These are phyloP conservation scores for Populus deltoides DNA, from an alignment of 345 rosid genomes.

Conservation along the genomic window DNA sequence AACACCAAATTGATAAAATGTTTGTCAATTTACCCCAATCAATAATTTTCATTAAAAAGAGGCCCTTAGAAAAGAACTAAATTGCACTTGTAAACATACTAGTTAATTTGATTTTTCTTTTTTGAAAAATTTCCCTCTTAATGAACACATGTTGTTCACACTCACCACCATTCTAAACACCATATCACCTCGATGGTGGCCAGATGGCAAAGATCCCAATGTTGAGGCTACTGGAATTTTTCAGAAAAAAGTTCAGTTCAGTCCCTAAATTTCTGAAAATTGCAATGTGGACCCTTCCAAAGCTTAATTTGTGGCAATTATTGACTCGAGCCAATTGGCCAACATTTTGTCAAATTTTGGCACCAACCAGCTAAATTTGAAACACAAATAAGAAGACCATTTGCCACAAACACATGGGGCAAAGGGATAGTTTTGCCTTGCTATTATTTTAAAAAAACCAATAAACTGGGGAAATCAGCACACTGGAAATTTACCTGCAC, in stretches of 20 bases:
- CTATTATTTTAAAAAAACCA: not conserved
- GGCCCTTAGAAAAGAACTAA: not conserved
- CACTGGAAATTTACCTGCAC: conserved; percentile 61
- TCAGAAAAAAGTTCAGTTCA: not conserved
- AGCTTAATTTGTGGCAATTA: not conserved
- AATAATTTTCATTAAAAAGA: not conserved
- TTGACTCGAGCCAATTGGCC: not conserved
- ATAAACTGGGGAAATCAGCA: not conserved
- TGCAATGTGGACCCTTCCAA: not conserved
- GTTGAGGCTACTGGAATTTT: not conserved
- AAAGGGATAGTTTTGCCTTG: too few relatives aligned
- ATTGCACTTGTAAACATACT: not conserved
- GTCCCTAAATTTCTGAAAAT: not conserved
- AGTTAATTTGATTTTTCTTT: not conserved
- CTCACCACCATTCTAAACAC: not conserved
- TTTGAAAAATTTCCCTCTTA: not conserved
- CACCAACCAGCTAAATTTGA: not conserved
- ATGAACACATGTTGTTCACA: not conserved
- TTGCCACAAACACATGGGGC: too few relatives aligned
- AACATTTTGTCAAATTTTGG: too few relatives aligned
- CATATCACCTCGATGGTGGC: not conserved
- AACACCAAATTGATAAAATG: not conserved
- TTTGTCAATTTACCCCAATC: not conserved
- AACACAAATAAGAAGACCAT: not conserved
- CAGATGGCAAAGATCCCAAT: not conserved